phyloP scores from a whole-genome alignment of 306 rosid species.

The Fagus sylvatica region DNA sequence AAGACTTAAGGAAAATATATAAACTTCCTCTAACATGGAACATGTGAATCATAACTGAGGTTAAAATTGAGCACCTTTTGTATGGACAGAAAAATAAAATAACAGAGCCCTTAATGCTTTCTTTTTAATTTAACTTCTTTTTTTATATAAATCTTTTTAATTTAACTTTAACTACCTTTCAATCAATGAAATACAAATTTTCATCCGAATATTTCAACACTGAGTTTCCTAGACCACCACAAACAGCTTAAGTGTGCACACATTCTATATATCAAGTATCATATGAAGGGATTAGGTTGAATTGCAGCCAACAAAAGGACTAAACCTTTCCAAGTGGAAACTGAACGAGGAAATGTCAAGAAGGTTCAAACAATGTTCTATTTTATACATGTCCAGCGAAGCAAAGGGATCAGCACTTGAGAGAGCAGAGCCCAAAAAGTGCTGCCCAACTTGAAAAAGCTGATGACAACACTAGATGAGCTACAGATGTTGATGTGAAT shows the following conservation, averaged over 20 bases:
- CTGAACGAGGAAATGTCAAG: not conserved
- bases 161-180: not conserved
- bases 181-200: not conserved
- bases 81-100: not conserved
- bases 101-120: not conserved
- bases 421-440: not conserved
- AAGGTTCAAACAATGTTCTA: not conserved
- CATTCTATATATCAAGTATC: not conserved
- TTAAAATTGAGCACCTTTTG: not conserved
- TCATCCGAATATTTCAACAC: not conserved
- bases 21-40: not conserved
- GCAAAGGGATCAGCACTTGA: not conserved
- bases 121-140: too few species aligned
- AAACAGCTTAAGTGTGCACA: not conserved
- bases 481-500: not conserved
- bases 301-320: not conserved
- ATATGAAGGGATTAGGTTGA: not conserved
- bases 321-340: not conserved
- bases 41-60: not conserved
- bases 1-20: too few species aligned
- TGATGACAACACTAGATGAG: not conserved
- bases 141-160: not conserved
- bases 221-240: not conserved
- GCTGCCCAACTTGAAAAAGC: not conserved
- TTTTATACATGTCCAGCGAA: not conserved